Base-by-base conservation (phyloP, 805 yeast genomes). In the Soucietia sequanensis region DNA sequence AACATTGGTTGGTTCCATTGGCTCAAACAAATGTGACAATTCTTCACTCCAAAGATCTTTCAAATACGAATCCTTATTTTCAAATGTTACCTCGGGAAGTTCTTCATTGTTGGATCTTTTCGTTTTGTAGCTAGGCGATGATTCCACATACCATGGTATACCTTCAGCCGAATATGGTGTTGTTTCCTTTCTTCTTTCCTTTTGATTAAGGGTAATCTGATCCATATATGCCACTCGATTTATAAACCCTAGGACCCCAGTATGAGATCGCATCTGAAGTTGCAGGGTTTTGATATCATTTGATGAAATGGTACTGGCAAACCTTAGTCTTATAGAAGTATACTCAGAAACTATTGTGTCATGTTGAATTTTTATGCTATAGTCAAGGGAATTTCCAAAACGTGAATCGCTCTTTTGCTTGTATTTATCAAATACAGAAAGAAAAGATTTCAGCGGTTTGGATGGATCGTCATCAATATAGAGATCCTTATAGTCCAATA, bases 271-370 rank as follows among this genome's bases (percentile, higher is more conserved):
- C 24, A 45, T 23, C 16, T 34, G 38, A 9, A n/a, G n/a, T n/a
- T n/a, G n/a, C n/a, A n/a, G n/a, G n/a, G n/a, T n/a, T n/a, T 14
- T 13, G 10, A 18, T 19, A 19, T 23, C 29, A 12, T n/a, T 30
- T 19, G 31, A 18, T 19, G 23, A 22, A 15, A 21, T 10, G n/a
- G 39, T 30, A 7, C 47, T 47, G 11, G 58, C 46, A 30, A 63
- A 67, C 21, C 72, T 44, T 12, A 63, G 47, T 23, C 71, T 41
- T 9, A 67, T 61, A 10, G 58, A 56, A 5, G 58, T 64, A 48
- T 65, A 67, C 33, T 67, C 67, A 2, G 60, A 51, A 27, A 48
- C 38, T 4, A 67, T 46, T 2, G 60, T 56, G 39, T 67, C 71
- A 42, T 66, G 56, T 36, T 64, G 70, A 17, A 63, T 64, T 31